Percentiles rank a stretch among this genome's conserved stretches.
Conservation (phyloP, 129 eudicot genomes). For the Solidago caesia region DNA sequence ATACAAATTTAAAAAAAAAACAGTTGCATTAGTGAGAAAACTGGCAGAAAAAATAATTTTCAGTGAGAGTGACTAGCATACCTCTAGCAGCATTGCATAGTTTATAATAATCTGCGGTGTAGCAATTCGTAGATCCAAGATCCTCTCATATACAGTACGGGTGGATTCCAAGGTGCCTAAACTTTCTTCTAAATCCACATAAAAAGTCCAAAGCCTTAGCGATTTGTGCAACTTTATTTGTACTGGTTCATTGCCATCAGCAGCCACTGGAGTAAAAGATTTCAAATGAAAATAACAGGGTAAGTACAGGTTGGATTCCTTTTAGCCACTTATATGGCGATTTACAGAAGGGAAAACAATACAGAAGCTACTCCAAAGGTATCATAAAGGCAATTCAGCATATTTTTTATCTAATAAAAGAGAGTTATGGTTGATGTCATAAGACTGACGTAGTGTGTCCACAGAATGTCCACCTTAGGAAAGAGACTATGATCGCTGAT, state of each 20-base stretch:
- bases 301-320: background rate
- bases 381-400: background rate
- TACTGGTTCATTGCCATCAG: conserved; percentile 95
- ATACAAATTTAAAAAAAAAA: too few relatives aligned
- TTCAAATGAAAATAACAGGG: background rate
- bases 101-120: conserved; percentile 94
- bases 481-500: too few relatives aligned
- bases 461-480: too few relatives aligned
- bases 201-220: conserved; percentile 82
- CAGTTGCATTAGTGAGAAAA: background rate
- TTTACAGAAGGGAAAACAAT: background rate
- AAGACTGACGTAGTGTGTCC: too few relatives aligned
- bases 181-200: conserved; percentile 94
- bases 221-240: conserved; percentile 90
- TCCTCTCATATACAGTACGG: conserved; percentile 77
- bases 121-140: conserved; percentile 84
- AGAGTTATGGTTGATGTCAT: background rate
- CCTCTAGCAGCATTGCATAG: conserved; percentile 88
- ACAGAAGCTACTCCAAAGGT: background rate
- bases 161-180: conserved; percentile 85
- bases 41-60: background rate
- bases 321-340: background rate
- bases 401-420: background rate
- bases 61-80: conserved; percentile 21
- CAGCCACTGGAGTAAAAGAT: conserved; percentile 66